Conservation (phyloP, 768 basidiomycete genomes). For the Russula sp. region DNA sequence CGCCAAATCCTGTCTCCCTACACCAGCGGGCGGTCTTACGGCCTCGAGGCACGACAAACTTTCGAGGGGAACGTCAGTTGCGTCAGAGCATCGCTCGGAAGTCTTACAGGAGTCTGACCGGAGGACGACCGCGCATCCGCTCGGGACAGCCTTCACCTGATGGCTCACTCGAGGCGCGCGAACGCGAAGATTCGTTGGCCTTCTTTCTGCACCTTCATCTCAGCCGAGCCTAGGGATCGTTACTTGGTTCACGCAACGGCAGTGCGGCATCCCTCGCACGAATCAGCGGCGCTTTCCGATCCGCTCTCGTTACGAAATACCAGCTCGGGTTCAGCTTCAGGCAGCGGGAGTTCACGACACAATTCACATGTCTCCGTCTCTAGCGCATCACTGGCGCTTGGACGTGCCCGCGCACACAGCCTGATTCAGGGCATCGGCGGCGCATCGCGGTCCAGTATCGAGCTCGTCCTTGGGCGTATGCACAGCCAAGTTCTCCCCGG, state of each 20-base stretch:
- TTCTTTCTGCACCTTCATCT: slow-evolving; percentile 46
- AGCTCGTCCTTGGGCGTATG: slow-evolving; percentile 45
- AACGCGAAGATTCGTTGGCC: slow-evolving; percentile 61
- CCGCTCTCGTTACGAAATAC: slow-evolving; percentile 21
- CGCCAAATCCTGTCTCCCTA: too few relatives aligned
- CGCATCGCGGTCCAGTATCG: slow-evolving; percentile 60
- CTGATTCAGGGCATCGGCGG: slow-evolving; percentile 62
- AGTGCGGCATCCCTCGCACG: slow-evolving; percentile 48
- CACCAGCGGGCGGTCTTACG: too few relatives aligned
- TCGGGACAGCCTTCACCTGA: too few relatives aligned
- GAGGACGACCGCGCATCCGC: too few relatives aligned
- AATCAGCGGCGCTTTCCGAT: slow-evolving; percentile 34
- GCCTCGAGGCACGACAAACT: too few relatives aligned
- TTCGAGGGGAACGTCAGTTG: too few relatives aligned
- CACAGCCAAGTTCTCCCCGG: not conserved
- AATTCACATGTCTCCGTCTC: slow-evolving; percentile 33
- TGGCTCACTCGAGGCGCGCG: slow-evolving; percentile 41
- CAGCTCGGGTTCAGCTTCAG: slow-evolving; percentile 25
- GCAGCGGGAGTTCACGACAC: slow-evolving; percentile 34
- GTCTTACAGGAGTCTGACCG: too few relatives aligned
- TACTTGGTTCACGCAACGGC: slow-evolving; percentile 44
- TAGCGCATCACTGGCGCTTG: slow-evolving; percentile 34
- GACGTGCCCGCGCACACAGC: slow-evolving; percentile 62
- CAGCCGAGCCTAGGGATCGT: slow-evolving; percentile 50
- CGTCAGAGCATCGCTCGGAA: too few relatives aligned